Evolutionary conservation across 495 filamentous ascomycete genomes (phyloP).

Genomic region (Penicillium chermesinum): DNA sequence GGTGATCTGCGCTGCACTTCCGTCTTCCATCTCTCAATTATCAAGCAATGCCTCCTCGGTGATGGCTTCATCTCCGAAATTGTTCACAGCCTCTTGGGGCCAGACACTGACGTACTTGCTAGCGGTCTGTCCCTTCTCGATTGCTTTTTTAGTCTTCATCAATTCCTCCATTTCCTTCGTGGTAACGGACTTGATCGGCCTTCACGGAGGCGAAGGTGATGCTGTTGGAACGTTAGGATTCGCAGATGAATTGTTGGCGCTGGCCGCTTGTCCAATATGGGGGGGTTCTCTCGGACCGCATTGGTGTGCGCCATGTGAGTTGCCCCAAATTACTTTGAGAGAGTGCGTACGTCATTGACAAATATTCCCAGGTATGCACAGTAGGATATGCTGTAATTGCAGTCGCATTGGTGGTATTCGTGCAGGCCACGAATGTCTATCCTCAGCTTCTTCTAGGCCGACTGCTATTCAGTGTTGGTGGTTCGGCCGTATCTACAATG

Average conservation of each 20-base stretch:
- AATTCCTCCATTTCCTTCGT: slow-evolving; percentile 93
- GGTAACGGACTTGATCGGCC: slow-evolving; percentile 81
- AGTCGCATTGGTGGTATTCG: slow-evolving; percentile 68
- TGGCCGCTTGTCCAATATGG: slow-evolving; percentile 89
- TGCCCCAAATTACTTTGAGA: too few species aligned
- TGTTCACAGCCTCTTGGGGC: slow-evolving; percentile 60
- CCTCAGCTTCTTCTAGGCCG: slow-evolving; percentile 83
- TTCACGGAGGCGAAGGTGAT: slow-evolving; percentile 72
- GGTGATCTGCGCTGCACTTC: slow-evolving; percentile 5
- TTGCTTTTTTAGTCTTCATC: slow-evolving; percentile 95
- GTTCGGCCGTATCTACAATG: slow-evolving; percentile 92
- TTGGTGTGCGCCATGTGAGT: slow-evolving; percentile 69
- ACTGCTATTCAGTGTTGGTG: slow-evolving; percentile 84
- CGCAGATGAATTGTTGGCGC: slow-evolving; percentile 86
- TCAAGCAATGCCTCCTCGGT: slow-evolving; percentile 16
- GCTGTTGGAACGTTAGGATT: slow-evolving; percentile 93
- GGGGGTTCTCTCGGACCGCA: slow-evolving; percentile 82
- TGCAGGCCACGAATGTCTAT: slow-evolving; percentile 82
- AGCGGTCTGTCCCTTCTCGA: slow-evolving; percentile 88
- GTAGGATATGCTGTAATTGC: slow-evolving; percentile 77
- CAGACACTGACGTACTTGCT: slow-evolving; percentile 84
- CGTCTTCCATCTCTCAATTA: background rate
- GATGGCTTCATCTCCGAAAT: slow-evolving; percentile 32
- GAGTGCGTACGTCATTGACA: too few species aligned
- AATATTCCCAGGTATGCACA: slow-evolving; percentile 59